Evolutionary conservation across 352 stramenopile species (phyloP), one percentile per base, ranked within the genome.

Genomic region (Detonula confervacea): DNA sequence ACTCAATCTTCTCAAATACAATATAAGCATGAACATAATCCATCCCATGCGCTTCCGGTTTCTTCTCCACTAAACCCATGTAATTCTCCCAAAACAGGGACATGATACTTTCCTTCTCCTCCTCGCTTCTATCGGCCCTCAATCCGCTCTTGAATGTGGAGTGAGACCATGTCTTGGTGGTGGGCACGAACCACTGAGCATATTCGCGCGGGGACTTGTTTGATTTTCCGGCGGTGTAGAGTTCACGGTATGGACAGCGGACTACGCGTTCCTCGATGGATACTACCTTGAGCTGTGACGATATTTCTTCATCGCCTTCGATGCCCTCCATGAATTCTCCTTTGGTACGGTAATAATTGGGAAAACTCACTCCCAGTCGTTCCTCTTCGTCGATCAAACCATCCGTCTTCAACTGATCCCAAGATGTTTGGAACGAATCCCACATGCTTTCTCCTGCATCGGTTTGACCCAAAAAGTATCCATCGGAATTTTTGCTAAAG

Each of bases 381-480:
- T 90, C 80, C 20, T 77, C 65, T 9, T 74, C 76, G 33, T 75
- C 73, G 49, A 90, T 87, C 1, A 84, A 20, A 46, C 70, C 71
- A 16, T 87, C 47, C 9, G 64, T 55, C 27, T 70, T 56, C 27
- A 90, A 57, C 42, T 82, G 29, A 55, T 77, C 49, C 80, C 80
- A 90, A 30, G 69, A 24, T 18, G 37, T 29, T 68, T 79, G 33
- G 49, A 90, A 90, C 5, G 62, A 82, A 56, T 82, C 79, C 76
- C 83, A 87, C 80, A 88, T 90, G 44, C 69, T 85, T 4, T 29
- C 60, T 29, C 74, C 68, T 9, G 72, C 56, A 64, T 84, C 77
- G 3, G 82, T 89, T 30, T 89, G 69, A 30, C 82, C 78, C 29
- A 89, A 74, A 52, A 86, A 90, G 35, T 86, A 74, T 30, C 83